These are phyloP conservation scores for Aspergillus quadricinctus DNA, from an alignment of 2,329 filamentous ascomycete species.

Conservation along the genomic window DNA sequence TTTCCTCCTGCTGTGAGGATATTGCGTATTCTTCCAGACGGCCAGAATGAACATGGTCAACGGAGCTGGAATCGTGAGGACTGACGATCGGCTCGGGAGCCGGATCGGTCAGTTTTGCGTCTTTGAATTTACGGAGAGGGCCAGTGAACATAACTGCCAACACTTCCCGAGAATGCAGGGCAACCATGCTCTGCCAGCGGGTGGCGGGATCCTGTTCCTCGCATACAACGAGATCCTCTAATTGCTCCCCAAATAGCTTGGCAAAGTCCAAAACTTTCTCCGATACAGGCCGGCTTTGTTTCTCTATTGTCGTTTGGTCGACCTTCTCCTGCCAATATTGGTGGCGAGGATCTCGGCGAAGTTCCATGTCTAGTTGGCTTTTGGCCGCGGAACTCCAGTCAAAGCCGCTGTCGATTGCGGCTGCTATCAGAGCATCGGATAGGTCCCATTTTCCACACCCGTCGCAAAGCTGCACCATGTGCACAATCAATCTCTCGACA, in stretches of 20 bases:
- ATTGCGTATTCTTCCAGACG: neutral
- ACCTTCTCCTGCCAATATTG: conserved; percentile 28
- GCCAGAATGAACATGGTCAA: neutral
- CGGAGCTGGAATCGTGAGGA: neutral
- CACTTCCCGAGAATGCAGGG: conserved; percentile 22
- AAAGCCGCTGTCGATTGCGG: conserved; percentile 35
- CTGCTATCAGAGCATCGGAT: conserved; percentile 29
- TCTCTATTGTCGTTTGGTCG: conserved; percentile 12
- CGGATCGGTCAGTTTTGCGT: neutral
- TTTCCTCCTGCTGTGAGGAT: conserved; percentile 17
- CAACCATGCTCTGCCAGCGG: conserved; percentile 18
- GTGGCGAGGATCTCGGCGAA: conserved; percentile 18
- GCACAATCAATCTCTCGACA: conserved; percentile 33
- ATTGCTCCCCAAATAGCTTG: conserved; percentile 22
- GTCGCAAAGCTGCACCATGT: conserved; percentile 39
- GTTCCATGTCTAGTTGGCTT: conserved; percentile 25
- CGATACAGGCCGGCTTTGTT: conserved; percentile 19
- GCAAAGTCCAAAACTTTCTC: conserved; percentile 34
- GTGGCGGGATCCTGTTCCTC: conserved; percentile 11
- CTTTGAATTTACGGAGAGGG: conserved; percentile 2
- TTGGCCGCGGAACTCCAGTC: conserved; percentile 19
- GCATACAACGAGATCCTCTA: conserved; percentile 19
- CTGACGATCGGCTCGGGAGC: neutral
- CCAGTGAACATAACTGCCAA: conserved; percentile 18
- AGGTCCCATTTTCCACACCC: conserved; percentile 27